Percentiles rank a stretch among this genome's conserved stretches.
Evolutionary conservation across 768 basidiomycete genomes (phyloP).

Genomic region (Crepidotus variabilis): DNA sequence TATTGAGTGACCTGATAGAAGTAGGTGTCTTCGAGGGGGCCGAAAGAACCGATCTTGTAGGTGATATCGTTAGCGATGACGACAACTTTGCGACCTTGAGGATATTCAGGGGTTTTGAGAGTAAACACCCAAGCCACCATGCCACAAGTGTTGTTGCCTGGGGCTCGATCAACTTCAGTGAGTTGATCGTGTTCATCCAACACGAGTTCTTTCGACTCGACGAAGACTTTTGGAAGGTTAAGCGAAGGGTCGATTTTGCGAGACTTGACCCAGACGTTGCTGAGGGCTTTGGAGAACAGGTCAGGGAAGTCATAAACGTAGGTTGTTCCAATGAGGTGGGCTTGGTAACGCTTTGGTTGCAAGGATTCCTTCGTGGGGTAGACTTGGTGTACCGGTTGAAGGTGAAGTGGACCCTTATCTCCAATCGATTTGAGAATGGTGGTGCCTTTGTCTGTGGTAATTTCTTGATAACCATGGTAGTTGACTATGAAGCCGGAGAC

Average conservation of each 20-base stretch:
- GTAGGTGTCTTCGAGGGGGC: slow-evolving; percentile 92
- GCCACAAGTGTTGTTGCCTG: slow-evolving; percentile 92
- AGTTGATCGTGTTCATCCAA: slow-evolving; percentile 91
- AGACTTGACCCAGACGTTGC: slow-evolving; percentile 85
- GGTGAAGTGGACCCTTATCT: slow-evolving; percentile 93
- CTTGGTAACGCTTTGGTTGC: slow-evolving; percentile 98
- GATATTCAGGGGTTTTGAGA: slow-evolving; percentile 88
- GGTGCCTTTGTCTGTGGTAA: slow-evolving; percentile 91
- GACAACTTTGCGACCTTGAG: slow-evolving; percentile 80
- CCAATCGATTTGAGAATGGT: slow-evolving; percentile 98
- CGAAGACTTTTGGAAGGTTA: slow-evolving; percentile 68
- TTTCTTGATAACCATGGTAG: slow-evolving; percentile 97
- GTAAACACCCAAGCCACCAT: slow-evolving; percentile 99
- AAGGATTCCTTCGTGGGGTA: slow-evolving; percentile 98
- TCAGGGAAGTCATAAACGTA: slow-evolving; percentile 99
- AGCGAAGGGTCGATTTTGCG: slow-evolving; percentile 62
- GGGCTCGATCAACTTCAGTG: slow-evolving; percentile 85
- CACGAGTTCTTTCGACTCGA: slow-evolving; percentile 88
- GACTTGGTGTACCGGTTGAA: slow-evolving; percentile 89
- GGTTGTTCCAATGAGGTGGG: slow-evolving; percentile 96
- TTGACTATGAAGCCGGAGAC: slow-evolving; percentile 99
- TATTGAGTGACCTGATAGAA: slow-evolving; percentile 95
- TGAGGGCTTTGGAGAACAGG: slow-evolving; percentile 94
- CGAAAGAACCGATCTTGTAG: slow-evolving; percentile 97
- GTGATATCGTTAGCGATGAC: slow-evolving; percentile 98